Evolutionary conservation across 352 stramenopile genomes (phyloP), one percentile per base, ranked within the genome.

Genomic region (Phytophthora constricta): DNA sequence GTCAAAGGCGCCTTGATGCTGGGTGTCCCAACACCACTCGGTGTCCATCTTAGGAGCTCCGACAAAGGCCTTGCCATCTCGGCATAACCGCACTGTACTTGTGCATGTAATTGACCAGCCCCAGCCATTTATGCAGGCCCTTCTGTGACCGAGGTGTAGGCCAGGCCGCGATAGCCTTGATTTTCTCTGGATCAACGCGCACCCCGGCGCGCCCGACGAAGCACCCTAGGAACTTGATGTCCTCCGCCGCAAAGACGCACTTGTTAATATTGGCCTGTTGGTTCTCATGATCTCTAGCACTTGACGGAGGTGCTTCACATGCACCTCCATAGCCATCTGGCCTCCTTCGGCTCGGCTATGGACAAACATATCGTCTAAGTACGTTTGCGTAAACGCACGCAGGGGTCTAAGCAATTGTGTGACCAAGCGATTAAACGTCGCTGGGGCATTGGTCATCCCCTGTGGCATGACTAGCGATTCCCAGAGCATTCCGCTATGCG

Each of bases 321-420:
- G 33, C 33, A 58, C 47, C 34, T 58, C 51, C 2, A 58, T 13
- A 37, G 0, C 31, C 31, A 11, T 37, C 31, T 37, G 7, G 1
- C 31, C 31, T 37, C 31, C 19, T 23, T 37, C 52, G 22, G 31
- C 31, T 22, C 22, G 19, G 20, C 51, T 58, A 20, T 70, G 70
- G 17, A 74, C 34, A 49, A 65, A 78, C 16, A 78, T 28, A 37
- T 75, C 70, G 51, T 75, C 70, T 28, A 78, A 74, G 23, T 78
- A 75, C 7, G 22, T 54, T 1, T 43, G 48, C 25, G 55, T 37
- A 45, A 64, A 67, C 5, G 59, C 56, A 9, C 57, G 45, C 26
- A 62, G 10, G 3, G 52, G 19, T 8, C 55, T 26, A 8, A 62
- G 13, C 31, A 37, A 37, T 11, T 37, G 31, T 1, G 31, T 37